Evolutionary conservation across 352 stramenopile species (phyloP), one percentile per base, ranked within the genome.

Genomic region (Peronospora belbahrii): DNA sequence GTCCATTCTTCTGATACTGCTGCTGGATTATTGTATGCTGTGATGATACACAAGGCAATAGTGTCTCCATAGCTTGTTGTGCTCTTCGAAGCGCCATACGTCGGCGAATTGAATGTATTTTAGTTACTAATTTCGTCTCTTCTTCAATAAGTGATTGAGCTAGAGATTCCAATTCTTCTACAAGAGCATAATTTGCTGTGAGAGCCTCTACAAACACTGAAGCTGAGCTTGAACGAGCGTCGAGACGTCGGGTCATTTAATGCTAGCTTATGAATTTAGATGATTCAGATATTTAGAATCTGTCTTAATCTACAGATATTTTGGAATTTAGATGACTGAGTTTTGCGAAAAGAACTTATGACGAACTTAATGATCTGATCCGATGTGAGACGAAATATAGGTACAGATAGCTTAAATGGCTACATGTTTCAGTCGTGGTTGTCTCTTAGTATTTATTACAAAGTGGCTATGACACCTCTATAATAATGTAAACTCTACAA

Each of bases 11-110:
- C 31, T 65, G 62, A 48, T 74, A 82, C 2, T 10, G 20, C 6
- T 46, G 20, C 6, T 46, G 19, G 6, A 48, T 8, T 6, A 48
- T 13, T n/a, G 27, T 45, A 10, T 27, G 24, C 7, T 37, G 24
- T 10, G 25, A n/a, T 11, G 20, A 11, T 17, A 14, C 14, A 32
- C 3, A 33, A 11, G 48, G 42, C 19, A 72, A 18, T 1, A 82
- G 49, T 8, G 57, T 48, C 32, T 64, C 48, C 56, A 85, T 74
- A 1, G 77, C 72, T 20, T 52, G 59, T n/a, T 83, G 52, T 24
- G 74, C 70, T 27, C 77, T 59, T 13, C 58, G 59, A 31, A 78
- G 48, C 47, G 74, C 77, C 47, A 72, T 64, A n/a, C 57, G 52
- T 33, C 74, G 74, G 1, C 59, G 67, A 51, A 86, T 61, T 25